Percentiles rank a stretch among this genome's conserved stretches.
phyloP scores from a whole-genome alignment of 2,329 filamentous ascomycete species.

The Pseudogymnoascus sp. region DNA sequence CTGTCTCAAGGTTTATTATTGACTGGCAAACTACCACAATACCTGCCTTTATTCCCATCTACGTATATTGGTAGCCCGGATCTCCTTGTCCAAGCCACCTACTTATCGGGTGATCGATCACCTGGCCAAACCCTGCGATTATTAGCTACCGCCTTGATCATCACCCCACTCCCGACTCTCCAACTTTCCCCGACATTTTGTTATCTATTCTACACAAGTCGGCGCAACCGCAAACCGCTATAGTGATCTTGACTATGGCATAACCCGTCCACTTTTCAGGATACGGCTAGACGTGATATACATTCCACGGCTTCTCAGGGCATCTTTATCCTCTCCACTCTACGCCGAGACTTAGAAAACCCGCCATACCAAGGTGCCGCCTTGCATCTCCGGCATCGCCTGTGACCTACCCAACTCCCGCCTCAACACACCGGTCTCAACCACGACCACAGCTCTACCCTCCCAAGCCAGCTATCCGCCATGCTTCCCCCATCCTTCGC shows the following conservation, averaged over 20 bases:
- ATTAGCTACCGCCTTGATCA: neutral
- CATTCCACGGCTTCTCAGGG: neutral
- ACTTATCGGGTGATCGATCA: constrained; percentile 1
- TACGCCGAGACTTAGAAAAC: neutral
- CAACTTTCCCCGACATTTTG: neutral
- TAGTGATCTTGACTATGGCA: neutral
- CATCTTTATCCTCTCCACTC: neutral
- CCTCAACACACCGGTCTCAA: neutral
- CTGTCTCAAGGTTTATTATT: neutral
- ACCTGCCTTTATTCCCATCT: neutral
- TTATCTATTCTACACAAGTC: constrained; percentile 1
- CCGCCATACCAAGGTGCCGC: neutral
- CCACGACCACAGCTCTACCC: neutral
- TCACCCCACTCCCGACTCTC: neutral
- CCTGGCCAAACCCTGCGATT: neutral
- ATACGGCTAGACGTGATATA: neutral
- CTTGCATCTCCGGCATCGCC: neutral
- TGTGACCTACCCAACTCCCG: neutral
- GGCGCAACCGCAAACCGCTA: neutral
- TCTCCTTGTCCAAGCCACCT: neutral
- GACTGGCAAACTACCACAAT: neutral
- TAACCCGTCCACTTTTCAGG: neutral
- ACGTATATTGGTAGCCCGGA: neutral
- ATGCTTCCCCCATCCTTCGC: neutral
- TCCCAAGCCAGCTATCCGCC: neutral